These are phyloP conservation scores for Saitozyma sp. DNA, from an alignment of 768 basidiomycete species.

Conservation along the genomic window DNA sequence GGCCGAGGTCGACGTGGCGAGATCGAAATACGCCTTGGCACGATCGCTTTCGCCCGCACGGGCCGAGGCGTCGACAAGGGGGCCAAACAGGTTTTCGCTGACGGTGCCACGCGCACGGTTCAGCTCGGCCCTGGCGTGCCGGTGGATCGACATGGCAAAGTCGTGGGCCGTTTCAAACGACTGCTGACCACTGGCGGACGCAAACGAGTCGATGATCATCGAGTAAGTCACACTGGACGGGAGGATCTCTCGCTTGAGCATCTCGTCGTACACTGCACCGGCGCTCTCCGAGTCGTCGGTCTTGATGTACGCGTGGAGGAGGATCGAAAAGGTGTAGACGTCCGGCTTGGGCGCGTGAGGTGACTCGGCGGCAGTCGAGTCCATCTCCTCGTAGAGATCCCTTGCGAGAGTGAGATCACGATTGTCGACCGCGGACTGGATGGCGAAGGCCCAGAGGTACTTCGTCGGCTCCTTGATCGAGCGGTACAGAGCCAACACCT, in stretches of 20 bases:
- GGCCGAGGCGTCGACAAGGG: conserved; percentile 27
- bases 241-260: conserved; percentile 65
- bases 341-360: conserved; percentile 16
- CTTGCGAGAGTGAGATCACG: conserved; percentile 65
- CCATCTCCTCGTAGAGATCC: conserved; percentile 70
- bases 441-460: conserved; percentile 69
- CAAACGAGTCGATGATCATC: conserved; percentile 67
- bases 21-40: conserved; percentile 54
- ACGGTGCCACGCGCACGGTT: conserved; percentile 16
- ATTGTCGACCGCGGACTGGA: conserved; percentile 78
- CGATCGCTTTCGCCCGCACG: conserved; percentile 9
- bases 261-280: conserved; percentile 68
- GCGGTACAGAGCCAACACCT: conserved; percentile 66
- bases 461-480: conserved; percentile 29
- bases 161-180: conserved; percentile 65
- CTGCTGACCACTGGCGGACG: conserved; percentile 57
- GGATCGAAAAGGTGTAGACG: conserved; percentile 39
- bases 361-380: conserved; percentile 57
- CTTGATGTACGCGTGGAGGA: conserved; percentile 59
- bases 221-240: conserved; percentile 70
- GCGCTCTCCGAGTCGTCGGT: conserved; percentile 61
- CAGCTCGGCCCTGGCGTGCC: conserved; percentile 18
- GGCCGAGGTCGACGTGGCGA: conserved; percentile 50
- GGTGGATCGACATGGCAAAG: conserved; percentile 63
- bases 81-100: conserved; percentile 40